These are phyloP conservation scores for Ampelomyces quisqualis DNA, from an alignment of 2,329 filamentous ascomycete species.

Conservation along the genomic window DNA sequence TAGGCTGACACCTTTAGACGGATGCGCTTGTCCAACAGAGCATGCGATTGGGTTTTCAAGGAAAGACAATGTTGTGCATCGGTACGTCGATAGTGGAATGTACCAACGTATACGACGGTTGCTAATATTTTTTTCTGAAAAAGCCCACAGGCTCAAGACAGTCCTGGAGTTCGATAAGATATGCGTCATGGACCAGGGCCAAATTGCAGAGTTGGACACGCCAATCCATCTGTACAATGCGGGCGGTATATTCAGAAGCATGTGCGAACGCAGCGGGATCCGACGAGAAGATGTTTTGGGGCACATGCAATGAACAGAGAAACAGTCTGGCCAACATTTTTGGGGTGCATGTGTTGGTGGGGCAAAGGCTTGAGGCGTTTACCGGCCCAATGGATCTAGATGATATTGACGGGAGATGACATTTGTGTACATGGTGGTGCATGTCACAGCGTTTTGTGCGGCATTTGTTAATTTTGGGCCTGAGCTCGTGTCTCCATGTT, in stretches of 20 bases:
- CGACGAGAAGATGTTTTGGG: conserved; percentile 51
- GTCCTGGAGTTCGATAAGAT: conserved; percentile 95
- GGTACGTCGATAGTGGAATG: background rate
- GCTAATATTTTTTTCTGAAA: background rate
- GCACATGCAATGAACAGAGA: conserved; percentile 1
- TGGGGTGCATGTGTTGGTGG: conserved; percentile 2
- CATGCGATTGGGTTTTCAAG: conserved; percentile 66
- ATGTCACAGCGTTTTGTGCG: conserved; percentile 25
- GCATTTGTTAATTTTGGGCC: conserved; percentile 6
- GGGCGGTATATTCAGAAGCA: conserved; percentile 78
- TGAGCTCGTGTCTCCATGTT: conserved; percentile 1
- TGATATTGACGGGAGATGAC: conserved; percentile 8
- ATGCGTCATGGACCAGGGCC: conserved; percentile 90
- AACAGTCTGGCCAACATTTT: conserved; percentile 9
- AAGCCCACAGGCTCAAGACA: conserved; percentile 84
- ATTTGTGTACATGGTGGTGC: conserved; percentile 5
- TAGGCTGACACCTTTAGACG: conserved; percentile 52
- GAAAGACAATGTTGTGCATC: conserved; percentile 87
- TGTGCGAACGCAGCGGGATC: conserved; percentile 89
- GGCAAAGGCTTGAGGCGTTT: conserved; percentile 4
- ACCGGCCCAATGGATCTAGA: conserved; percentile 14
- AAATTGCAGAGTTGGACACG: conserved; percentile 81
- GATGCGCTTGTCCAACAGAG: conserved; percentile 82
- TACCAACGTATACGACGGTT: background rate
- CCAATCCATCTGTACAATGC: conserved; percentile 72